phyloP scores from a whole-genome alignment of 2,329 filamentous ascomycete genomes.

The Colletotrichum sp. region DNA sequence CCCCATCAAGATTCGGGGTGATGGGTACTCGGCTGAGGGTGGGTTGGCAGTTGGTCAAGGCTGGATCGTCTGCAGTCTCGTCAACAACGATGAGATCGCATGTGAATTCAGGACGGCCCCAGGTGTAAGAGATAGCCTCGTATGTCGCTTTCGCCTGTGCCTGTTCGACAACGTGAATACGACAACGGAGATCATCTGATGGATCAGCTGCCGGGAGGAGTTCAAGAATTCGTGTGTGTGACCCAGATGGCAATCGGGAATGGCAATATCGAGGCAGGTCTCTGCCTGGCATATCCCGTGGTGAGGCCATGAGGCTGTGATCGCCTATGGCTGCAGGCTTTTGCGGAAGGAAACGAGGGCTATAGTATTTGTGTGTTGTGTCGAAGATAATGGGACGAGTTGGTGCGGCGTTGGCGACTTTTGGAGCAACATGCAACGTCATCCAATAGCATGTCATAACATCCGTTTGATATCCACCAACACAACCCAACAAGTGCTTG shows the following conservation, averaged over 20 bases:
- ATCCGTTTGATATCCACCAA: neutral
- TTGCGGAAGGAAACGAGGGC: too few species aligned
- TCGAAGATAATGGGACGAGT: neutral
- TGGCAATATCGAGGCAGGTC: neutral
- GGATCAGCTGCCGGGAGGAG: neutral
- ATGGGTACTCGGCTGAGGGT: neutral
- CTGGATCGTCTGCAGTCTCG: rapidly evolving
- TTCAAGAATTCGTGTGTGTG: neutral
- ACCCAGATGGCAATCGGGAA: neutral
- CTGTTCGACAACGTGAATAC: neutral
- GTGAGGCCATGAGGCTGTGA: neutral
- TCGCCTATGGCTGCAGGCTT: neutral
- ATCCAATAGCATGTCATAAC: neutral
- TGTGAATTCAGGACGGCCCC: neutral
- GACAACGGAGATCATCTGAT: neutral
- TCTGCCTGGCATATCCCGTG: neutral
- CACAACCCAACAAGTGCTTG: neutral
- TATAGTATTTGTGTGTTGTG: too few species aligned
- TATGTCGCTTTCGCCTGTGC: neutral
- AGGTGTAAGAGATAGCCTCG: neutral
- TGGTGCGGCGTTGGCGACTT: neutral
- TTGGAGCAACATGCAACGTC: neutral
- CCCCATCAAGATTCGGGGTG: neutral
- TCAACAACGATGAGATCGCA: neutral
- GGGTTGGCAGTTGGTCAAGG: rapidly evolving